Conservation (phyloP, 2,329 filamentous ascomycete species). For the Fusarium dlaminii region DNA sequence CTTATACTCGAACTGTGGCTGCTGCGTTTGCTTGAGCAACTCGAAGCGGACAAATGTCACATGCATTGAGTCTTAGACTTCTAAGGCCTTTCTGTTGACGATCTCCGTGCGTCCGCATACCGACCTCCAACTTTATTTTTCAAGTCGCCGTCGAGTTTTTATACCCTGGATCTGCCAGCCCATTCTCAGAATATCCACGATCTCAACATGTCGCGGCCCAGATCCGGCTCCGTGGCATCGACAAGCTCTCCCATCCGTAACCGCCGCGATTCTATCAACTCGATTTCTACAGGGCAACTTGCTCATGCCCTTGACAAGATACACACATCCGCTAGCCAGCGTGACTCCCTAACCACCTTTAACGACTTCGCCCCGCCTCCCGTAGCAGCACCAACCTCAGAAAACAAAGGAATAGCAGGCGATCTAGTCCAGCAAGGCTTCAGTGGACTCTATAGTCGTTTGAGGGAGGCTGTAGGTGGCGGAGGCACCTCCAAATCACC, state of each 20-base stretch:
- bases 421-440: slow-evolving; percentile 86
- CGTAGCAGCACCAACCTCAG: slow-evolving; percentile 63
- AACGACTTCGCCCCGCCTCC: slow-evolving; percentile 87
- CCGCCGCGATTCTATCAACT: slow-evolving; percentile 53
- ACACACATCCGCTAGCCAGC: slow-evolving; percentile 87
- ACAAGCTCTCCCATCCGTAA: slow-evolving; percentile 47
- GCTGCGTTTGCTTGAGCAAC: slow-evolving; percentile 21
- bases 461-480: slow-evolving; percentile 83
- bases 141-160: background rate
- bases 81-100: background rate
- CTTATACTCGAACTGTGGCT: slow-evolving; percentile 18
- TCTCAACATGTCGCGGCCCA: slow-evolving; percentile 42
- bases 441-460: slow-evolving; percentile 86
- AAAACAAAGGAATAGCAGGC: slow-evolving; percentile 75
- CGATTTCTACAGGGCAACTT: slow-evolving; percentile 72
- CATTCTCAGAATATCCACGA: background rate
- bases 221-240: slow-evolving; percentile 43
- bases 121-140: background rate
- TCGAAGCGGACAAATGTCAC: slow-evolving; percentile 19
- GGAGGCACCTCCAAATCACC: slow-evolving; percentile 58
- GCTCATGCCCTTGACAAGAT: slow-evolving; percentile 85
- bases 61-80: slow-evolving; percentile 13
- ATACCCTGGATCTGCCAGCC: background rate
- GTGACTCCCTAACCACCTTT: slow-evolving; percentile 87
- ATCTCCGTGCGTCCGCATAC: background rate